These are phyloP conservation scores for Phaeolepiota aurea DNA, from an alignment of 768 basidiomycete genomes.

Conservation along the genomic window DNA sequence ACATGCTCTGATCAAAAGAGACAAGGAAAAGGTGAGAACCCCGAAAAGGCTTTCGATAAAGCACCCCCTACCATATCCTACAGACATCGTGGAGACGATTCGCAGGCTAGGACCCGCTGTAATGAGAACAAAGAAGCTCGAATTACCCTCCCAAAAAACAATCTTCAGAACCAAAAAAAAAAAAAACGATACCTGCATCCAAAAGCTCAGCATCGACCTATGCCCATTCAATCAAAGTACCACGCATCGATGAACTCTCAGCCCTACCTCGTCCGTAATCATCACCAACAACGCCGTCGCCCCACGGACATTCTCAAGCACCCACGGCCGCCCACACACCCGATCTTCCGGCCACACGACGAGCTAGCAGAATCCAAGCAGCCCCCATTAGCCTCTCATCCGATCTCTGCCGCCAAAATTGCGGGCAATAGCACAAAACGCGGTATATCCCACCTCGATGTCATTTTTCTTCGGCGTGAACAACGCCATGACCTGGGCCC, in stretches of 20 bases:
- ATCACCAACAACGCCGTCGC: conserved; percentile 57
- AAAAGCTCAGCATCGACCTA: conserved; percentile 73
- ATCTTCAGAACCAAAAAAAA: too few species aligned
- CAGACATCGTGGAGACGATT: conserved; percentile 91
- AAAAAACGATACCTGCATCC: conserved; percentile 33
- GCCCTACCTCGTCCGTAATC: conserved; percentile 59
- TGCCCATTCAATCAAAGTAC: background rate
- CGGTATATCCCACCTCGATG: conserved; percentile 34
- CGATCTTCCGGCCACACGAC: conserved; percentile 43
- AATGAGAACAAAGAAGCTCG: background rate
- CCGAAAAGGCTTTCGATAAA: background rate
- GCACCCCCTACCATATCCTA: conserved; percentile 79
- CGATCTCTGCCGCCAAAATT: too few species aligned
- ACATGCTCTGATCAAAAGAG: conserved; percentile 86
- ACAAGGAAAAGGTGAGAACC: background rate
- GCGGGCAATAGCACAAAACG: background rate
- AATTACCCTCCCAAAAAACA: too few species aligned
- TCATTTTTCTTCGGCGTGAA: conserved; percentile 34
- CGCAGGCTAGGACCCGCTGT: conserved; percentile 67
- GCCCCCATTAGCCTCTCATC: too few species aligned
- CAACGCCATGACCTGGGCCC: conserved; percentile 54
- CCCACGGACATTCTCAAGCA: conserved; percentile 63
- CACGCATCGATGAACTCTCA: background rate
- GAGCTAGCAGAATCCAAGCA: conserved; percentile 17
- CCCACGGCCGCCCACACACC: conserved; percentile 56